Evolutionary conservation across 2,329 filamentous ascomycete genomes (phyloP), one percentile per base, ranked within the genome.

Genomic region (Nigrospora osmanthi): DNA sequence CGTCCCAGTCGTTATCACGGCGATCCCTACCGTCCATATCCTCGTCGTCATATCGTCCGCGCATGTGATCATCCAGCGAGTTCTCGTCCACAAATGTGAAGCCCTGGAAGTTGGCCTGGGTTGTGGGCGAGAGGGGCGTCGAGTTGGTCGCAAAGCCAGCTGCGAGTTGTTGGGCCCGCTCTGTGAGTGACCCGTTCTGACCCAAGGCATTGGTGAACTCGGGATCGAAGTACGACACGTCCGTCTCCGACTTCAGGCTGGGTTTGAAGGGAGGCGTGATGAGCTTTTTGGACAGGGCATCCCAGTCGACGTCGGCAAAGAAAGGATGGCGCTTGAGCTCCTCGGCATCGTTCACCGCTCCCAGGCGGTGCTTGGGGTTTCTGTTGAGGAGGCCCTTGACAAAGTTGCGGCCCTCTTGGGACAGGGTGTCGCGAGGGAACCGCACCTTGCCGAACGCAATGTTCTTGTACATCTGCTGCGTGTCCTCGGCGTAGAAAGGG

Each of bases 401-500:
- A 58, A 98, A 98, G 67, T 95, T 97, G 47, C 93, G 81, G 47
- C 93, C 93, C 65, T 98, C 93, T 35, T 89, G 85, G 49, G 89
- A 96, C 31, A 98, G 72, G 1, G 93, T 95, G 64, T 98, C 93
- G 53, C 90, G 81, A 9, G 93, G 93, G 65, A 98, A 98, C 49
- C 93, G 80, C 47, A 98, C 93, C 64, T 98, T 98, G 62, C 93
- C 93, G 60, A 98, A 98, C 0, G 93, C 93, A 62, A 98, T 98
- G 70, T 98, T 98, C 75, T 98, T 98, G 74, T 98, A 98, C 93
- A 98, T 98, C 65, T 98, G 93, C 67, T 98, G 93, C 0, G 93
- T 98, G 61, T 98, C 93, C 60, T 98, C 93, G 46, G 93, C 93
- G 57, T 97, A 98, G 69, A 98, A 98, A 0, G 93, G 93, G 58